Percentiles rank a stretch among this genome's conserved stretches.
These are phyloP conservation scores for Fraxinus cuspidata DNA, from an alignment of 257 asterid genomes.

Conservation along the genomic window DNA sequence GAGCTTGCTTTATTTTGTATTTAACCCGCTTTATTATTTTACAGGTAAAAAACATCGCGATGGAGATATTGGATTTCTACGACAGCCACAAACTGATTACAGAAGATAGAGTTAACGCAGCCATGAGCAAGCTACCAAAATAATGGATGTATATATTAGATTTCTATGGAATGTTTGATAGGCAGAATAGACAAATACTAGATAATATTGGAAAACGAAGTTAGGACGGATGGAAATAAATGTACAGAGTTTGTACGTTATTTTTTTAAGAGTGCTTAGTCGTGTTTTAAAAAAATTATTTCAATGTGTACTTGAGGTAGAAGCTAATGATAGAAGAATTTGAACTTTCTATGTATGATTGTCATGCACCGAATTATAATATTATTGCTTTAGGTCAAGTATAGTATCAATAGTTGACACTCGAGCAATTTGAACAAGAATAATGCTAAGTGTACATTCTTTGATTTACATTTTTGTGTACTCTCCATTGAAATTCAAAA, in stretches of 20 bases:
- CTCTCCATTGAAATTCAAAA: too few species aligned
- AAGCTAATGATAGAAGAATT: background rate
- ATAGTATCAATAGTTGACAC: background rate
- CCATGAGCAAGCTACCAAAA: conserved; percentile 71
- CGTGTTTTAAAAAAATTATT: too few species aligned
- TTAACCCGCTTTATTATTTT: background rate
- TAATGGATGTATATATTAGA: conserved; percentile 14
- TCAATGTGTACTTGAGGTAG: background rate
- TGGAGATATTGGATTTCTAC: conserved; percentile 88
- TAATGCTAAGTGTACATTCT: too few species aligned
- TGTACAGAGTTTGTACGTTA: background rate
- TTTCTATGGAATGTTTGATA: background rate
- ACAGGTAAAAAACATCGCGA: conserved; percentile 92
- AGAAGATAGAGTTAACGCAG: conserved; percentile 66
- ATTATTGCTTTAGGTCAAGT: too few species aligned
- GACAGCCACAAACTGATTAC: conserved; percentile 74
- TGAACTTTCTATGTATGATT: background rate
- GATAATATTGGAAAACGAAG: background rate
- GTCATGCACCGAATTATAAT: too few species aligned
- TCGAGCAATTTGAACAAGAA: background rate
- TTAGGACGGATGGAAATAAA: too few species aligned
- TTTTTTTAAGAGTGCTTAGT: background rate
- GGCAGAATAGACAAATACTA: background rate
- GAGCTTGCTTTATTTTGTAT: background rate
- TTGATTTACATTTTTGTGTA: too few species aligned